phyloP scores from a whole-genome alignment of 805 yeast genomes.

The Kuraishia borneana region DNA sequence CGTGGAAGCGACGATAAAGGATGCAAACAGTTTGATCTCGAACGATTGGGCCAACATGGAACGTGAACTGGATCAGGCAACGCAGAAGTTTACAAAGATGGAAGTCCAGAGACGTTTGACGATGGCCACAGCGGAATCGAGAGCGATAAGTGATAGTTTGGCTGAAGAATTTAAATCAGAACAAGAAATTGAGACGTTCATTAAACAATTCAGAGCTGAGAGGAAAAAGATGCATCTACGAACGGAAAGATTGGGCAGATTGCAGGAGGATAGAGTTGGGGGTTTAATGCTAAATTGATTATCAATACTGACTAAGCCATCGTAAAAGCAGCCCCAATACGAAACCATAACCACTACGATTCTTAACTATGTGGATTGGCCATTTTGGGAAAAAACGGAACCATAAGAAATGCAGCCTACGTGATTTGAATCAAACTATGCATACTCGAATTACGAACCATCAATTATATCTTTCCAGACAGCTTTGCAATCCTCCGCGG shows the following conservation, averaged over 20 bases:
- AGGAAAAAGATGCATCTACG: conserved; percentile 32
- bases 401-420: too few species aligned
- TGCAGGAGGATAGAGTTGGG: conserved; percentile 31
- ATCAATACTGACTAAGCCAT: too few species aligned
- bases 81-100: too few species aligned
- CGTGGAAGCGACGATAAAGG: not conserved
- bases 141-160: not conserved
- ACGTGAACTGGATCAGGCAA: not conserved
- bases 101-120: too few species aligned
- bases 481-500: not conserved
- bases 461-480: not conserved
- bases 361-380: too few species aligned
- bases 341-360: too few species aligned
- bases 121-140: too few species aligned
- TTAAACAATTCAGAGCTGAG: conserved; percentile 26
- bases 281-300: conserved; percentile 10
- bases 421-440: too few species aligned
- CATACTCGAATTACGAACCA: too few species aligned
- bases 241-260: conserved; percentile 34
- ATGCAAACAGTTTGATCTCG: not conserved
- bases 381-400: too few species aligned
- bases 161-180: conserved; percentile 1
- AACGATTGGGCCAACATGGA: not conserved
- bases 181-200: conserved; percentile 19
- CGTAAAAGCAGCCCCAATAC: too few species aligned